These are phyloP conservation scores for Linnemannia hyalina DNA, from an alignment of 192 early-diverging fungal species.

Conservation along the genomic window DNA sequence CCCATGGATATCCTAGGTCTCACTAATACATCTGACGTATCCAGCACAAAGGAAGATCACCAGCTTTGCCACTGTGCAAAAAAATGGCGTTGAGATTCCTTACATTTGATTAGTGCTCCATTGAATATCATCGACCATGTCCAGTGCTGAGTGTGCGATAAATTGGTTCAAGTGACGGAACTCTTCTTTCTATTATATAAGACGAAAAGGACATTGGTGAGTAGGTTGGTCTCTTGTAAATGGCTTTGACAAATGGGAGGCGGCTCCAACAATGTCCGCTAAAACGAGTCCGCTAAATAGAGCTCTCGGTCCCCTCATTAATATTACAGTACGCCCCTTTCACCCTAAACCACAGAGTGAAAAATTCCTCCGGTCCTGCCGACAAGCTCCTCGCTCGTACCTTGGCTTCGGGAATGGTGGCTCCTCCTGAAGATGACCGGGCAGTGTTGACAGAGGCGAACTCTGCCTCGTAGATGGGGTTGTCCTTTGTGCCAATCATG, in stretches of 20 bases:
- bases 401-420: slow-evolving; percentile 53
- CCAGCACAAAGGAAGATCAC: background rate
- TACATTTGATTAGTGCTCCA: slow-evolving; percentile 90
- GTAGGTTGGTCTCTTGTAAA: too few relatives aligned
- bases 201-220: slow-evolving; percentile 8
- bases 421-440: slow-evolving; percentile 59
- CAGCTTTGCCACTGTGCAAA: background rate
- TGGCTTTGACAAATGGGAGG: too few relatives aligned
- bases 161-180: slow-evolving; percentile 95
- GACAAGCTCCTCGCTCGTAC: background rate
- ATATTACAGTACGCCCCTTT: too few relatives aligned
- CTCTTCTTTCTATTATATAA: slow-evolving; percentile 76
- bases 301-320: too few relatives aligned
- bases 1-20: background rate
- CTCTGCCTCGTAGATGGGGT: slow-evolving; percentile 96
- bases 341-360: too few relatives aligned
- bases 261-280: background rate
- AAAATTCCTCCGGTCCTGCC: too few relatives aligned
- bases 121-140: slow-evolving; percentile 95
- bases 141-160: slow-evolving; percentile 95
- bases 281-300: background rate
- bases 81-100: background rate
- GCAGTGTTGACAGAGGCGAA: slow-evolving; percentile 66
- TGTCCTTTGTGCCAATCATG: slow-evolving; percentile 95
- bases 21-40: background rate